Evolutionary conservation across 108 stramenopile genomes (phyloP), one percentile per base, ranked within the genome.

Genomic region (Pseudonitzschia multiseries): DNA sequence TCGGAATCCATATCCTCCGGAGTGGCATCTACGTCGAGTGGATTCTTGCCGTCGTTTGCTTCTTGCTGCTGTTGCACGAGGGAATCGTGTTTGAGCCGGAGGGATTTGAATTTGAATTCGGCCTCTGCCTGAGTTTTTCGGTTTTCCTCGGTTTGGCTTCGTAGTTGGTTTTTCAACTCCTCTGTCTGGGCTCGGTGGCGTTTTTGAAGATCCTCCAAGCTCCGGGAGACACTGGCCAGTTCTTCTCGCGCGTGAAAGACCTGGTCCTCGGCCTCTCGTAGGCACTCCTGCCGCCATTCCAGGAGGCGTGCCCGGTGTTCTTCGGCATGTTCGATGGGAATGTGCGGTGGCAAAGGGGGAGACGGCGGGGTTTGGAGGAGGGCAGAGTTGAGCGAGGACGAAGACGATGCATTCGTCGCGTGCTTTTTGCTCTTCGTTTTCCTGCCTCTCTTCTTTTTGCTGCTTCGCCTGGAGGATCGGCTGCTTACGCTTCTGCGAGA

Each of bases 211-310:
- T 24, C 2, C 14, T 67, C 0, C 46, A 67, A 29, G 31, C 43
- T 40, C 46, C 26, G 0, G 0, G 31, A 24, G 21, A 67, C 44
- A 43, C 18, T 13, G 27, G 18, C 43, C 21, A 67, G 44, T 48
- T 67, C 66, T 21, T 67, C 21, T 18, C 66, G 66, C 22, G 66
- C 66, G 13, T 67, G 21, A 50, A 51, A 48, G 0, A 67, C 66
- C 22, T 67, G 48, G 31, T 44, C 66, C 24, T 67, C 66, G 12
- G 66, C 66, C 24, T 48, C 24, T 41, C 31, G 9, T 0, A 67
- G 15, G 36, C 66, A 65, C 0, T 43, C 15, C 20, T 65, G 64
- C 12, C 64, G 14, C 0, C 42, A 65, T 31, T 59, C 57, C 57
- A 59, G 26, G 27, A 57, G 29, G 46, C 46, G 46, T 14, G 46